Base-by-base conservation (phyloP, 768 basidiomycete species). In the Lentinula aciculospora region DNA sequence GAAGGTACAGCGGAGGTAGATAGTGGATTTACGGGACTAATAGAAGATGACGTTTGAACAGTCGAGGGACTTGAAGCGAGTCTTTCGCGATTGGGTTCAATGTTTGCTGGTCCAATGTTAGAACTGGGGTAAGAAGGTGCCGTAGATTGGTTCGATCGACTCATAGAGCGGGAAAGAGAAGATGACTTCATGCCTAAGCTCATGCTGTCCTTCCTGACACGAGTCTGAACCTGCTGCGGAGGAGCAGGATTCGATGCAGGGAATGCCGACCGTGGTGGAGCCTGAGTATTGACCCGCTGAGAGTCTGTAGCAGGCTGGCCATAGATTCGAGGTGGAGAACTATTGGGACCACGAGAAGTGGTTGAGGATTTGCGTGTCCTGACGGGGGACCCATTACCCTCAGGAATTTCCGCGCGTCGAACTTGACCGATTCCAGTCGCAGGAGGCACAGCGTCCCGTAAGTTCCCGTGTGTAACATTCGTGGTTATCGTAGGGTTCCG, bases 191-290 rank as follows among this genome's bases (percentile, higher is more conserved):
- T 53, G 21, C 36, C 36, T 23, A 37, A 12, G 23, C 51, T 39
- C 51, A 36, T 53, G 36, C 51, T 53, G 36, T 53, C 51, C n/a
- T 53, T 53, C 51, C 51, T 32, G 23, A 53, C 51, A 39, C 51
- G 51, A 36, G 27, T 25, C 17, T 37, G 36, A 36, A 36, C 32
- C 25, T 31, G 49, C 49, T 50, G 53, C 53, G 34, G 53, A 28
- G 27, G 53, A 15, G 51, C 29, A 25, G 39, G 27, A n/a, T 36
- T 34, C 34, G 42, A 13, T 27, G 42, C 27, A 44, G 54, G 42
- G 4, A 39, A 19, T 15, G 39, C 9, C 12, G 39, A 42, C 21
- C 23, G 28, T 21, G 36, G 15, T n/a, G 53, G 21, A 32, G 19
- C 25, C n/a, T n/a, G n/a, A n/a, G n/a, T n/a, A 45, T 39, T 10